These are phyloP conservation scores for Tetrahymena malaccensis DNA, from an alignment of 73 alveolate genomes.

Conservation along the genomic window DNA sequence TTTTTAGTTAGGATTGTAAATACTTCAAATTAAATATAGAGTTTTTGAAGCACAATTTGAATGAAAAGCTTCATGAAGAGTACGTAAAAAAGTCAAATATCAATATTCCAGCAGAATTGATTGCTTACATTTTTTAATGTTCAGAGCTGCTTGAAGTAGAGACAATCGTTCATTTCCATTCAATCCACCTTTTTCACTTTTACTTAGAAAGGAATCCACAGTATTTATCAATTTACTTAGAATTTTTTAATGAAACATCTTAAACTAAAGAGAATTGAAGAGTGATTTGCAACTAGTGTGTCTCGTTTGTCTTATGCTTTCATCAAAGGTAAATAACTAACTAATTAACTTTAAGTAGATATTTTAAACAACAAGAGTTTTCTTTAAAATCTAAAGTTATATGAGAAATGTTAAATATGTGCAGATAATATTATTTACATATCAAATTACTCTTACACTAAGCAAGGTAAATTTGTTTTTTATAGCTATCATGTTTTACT, in stretches of 20 bases:
- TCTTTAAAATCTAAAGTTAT: not conserved
- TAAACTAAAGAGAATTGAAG: not conserved
- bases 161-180: not conserved
- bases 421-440: not conserved
- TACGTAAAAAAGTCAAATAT: not conserved
- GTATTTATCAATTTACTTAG: not conserved
- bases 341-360: not conserved
- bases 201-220: not conserved
- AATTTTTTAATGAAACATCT: not conserved
- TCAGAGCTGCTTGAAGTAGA: not conserved
- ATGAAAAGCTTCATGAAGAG: not conserved
- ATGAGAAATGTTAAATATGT: not conserved
- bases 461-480: not conserved
- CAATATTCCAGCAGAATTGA: not conserved
- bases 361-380: not conserved
- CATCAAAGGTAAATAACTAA: not conserved
- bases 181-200: not conserved
- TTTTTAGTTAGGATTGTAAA: not conserved
- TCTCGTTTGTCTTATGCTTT: not conserved
- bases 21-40: not conserved
- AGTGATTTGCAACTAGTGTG: not conserved
- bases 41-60: not conserved
- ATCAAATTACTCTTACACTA: not conserved
- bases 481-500: not conserved
- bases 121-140: not conserved